Percentiles rank a stretch among this genome's conserved stretches.
phyloP scores from a whole-genome alignment of 371 early-diverging fungal species.

The Mortierella sp. region DNA sequence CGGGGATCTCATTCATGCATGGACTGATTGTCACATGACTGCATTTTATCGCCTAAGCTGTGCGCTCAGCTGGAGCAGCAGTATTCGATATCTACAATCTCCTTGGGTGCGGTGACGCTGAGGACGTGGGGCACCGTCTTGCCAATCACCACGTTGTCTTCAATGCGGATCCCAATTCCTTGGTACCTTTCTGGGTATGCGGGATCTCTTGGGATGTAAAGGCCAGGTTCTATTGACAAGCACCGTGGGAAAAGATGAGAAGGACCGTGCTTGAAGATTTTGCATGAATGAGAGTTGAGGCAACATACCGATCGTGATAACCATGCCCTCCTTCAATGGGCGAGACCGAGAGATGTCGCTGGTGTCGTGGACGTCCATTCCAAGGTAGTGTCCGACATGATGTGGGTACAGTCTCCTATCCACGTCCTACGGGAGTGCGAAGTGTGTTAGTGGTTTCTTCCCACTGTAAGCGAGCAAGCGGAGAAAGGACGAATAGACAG shows the following conservation, averaged over 20 bases:
- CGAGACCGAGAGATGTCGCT: conserved; percentile 76
- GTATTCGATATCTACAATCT: conserved; percentile 88
- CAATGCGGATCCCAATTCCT: conserved; percentile 95
- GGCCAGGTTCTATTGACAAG: conserved; percentile 90
- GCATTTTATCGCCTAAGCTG: too few species aligned
- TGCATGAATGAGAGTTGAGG: too few species aligned
- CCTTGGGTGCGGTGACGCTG: conserved; percentile 85
- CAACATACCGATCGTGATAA: conserved; percentile 84
- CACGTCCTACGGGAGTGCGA: conserved; percentile 60
- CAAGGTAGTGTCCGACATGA: conserved; percentile 95
- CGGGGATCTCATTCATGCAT: too few species aligned
- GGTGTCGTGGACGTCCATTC: conserved; percentile 95
- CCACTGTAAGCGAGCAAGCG: too few species aligned
- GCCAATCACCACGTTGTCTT: conserved; percentile 91
- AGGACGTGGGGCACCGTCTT: conserved; percentile 74
- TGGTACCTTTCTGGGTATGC: conserved; percentile 85
- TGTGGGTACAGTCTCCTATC: conserved; percentile 89
- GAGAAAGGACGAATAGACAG: neutral
- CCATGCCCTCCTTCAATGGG: conserved; percentile 82
- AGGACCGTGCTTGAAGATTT: too few species aligned
- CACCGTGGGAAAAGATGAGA: too few species aligned
- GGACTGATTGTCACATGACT: conserved; percentile 1
- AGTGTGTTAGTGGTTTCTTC: too few species aligned
- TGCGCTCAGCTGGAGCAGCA: conserved; percentile 60
- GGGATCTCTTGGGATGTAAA: conserved; percentile 88